phyloP scores from a whole-genome alignment of 768 basidiomycete species.

The Terana coerulea region DNA sequence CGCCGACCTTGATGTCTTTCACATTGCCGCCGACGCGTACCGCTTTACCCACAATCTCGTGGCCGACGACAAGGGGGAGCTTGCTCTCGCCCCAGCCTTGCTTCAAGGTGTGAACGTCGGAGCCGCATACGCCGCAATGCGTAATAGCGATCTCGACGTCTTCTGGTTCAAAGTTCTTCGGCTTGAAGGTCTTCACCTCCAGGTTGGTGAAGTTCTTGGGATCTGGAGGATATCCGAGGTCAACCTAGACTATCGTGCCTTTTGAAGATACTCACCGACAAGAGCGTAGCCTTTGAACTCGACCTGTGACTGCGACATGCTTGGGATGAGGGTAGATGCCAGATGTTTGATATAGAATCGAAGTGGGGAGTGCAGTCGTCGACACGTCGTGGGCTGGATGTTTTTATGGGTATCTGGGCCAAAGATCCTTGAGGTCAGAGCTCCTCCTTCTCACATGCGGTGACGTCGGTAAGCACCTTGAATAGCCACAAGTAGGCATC shows the following conservation, averaged over 20 bases:
- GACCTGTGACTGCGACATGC: slow-evolving; percentile 8
- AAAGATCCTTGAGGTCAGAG: too few relatives aligned
- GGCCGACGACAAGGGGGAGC: slow-evolving; percentile 30
- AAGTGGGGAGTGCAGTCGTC: too few relatives aligned
- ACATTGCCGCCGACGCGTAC: slow-evolving; percentile 52
- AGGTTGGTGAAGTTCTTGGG: slow-evolving; percentile 35
- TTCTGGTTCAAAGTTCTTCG: slow-evolving; percentile 47
- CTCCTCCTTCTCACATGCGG: too few relatives aligned
- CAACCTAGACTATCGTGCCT: too few relatives aligned
- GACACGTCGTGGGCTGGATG: too few relatives aligned
- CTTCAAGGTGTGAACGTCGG: slow-evolving; percentile 46
- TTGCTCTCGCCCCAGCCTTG: slow-evolving; percentile 34
- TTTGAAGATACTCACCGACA: slow-evolving; percentile 12
- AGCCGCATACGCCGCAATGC: slow-evolving; percentile 47
- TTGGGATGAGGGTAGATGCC: too few relatives aligned
- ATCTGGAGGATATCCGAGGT: too few relatives aligned
- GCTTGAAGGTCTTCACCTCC: slow-evolving; percentile 43
- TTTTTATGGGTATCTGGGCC: too few relatives aligned
- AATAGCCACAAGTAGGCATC: too few relatives aligned
- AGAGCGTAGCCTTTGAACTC: slow-evolving; percentile 28
- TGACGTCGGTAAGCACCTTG: too few relatives aligned
- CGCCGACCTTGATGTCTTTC: slow-evolving; percentile 50
- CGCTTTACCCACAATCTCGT: slow-evolving; percentile 55
- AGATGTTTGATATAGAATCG: too few relatives aligned
- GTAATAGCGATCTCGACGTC: slow-evolving; percentile 56